Evolutionary conservation across 352 stramenopile genomes (phyloP), one percentile per base, ranked within the genome.

Genomic region (Globisporangium nagaii): DNA sequence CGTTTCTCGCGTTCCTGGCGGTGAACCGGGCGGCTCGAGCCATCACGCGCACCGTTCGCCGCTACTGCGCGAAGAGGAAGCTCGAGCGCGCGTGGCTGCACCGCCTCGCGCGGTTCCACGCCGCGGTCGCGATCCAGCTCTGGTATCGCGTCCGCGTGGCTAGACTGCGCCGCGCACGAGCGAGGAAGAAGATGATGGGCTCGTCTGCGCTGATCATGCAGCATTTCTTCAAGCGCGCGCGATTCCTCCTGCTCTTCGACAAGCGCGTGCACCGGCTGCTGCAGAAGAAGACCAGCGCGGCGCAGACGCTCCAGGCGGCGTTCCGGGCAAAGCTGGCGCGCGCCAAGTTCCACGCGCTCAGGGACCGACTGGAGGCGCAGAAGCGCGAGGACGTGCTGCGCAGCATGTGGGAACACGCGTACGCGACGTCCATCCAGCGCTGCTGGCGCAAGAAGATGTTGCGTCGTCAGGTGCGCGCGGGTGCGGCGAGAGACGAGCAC

Each of bases 361-460:
- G 83, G 42, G 79, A 85, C 42, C 49, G 57, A 4, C 56, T 91
- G 32, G 81, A 91, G 45, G 74, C 71, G 4, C 73, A 80, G 37
- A 69, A 61, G n/a, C 66, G 79, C 0, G 64, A 74, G 15, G 60
- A 72, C 20, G 67, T 85, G 20, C 53, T 91, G 27, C 55, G 68
- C 2, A 11, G 47, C 1, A 91, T 91, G 81, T 91, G 81, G 81
- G 55, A 72, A 37, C 84, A 87, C 28, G 73, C 76, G n/a, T 89
- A 86, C 52, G 81, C 81, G 22, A 85, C 74, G 11, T 71, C 63
- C 5, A 82, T 91, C 31, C 76, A 89, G 60, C 66, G 45, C 6
- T 86, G 74, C 63, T 91, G 80, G 76, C 69, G 72, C 6, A 56
- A 63, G 22, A 50, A 37, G 10, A 48, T 35, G n/a, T 11, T 13